Evolutionary conservation across 1,284 basidiomycete genomes (phyloP).

Genomic region (Phlebopus sp.): DNA sequence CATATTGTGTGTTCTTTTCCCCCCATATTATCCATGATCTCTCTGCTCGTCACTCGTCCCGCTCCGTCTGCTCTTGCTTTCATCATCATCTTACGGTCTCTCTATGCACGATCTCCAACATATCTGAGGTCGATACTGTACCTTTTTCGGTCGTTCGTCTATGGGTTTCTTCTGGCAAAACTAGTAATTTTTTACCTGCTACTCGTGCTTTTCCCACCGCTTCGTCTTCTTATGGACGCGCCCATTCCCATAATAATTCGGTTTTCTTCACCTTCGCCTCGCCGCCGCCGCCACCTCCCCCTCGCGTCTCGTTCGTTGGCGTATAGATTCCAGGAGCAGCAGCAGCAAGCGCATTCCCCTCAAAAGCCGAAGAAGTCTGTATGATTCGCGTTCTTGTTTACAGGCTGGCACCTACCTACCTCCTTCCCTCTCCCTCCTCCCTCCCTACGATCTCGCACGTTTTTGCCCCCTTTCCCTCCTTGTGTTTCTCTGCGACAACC

Average conservation of each 20-base stretch:
- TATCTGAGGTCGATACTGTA: slow-evolving; percentile 31
- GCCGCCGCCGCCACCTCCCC: neutral
- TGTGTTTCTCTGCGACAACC: neutral
- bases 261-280: no score
- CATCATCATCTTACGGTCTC: slow-evolving; percentile 10
- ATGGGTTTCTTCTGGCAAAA: neutral
- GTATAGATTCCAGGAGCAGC: neutral
- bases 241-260: neutral
- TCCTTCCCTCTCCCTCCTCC: no score
- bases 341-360: neutral
- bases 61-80: slow-evolving; percentile 11
- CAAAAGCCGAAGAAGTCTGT: neutral
- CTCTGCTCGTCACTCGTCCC: slow-evolving; percentile 4
- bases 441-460: no score
- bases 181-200: slow-evolving; percentile 11
- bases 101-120: slow-evolving; percentile 30
- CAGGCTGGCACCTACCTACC: neutral
- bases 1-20: slow-evolving; percentile 27
- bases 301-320: neutral
- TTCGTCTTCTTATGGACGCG: neutral
- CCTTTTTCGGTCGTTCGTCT: slow-evolving; percentile 2
- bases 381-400: neutral
- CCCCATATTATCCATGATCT: slow-evolving; percentile 22
- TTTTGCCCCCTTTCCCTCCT: neutral
- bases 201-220: neutral